Base-by-base conservation (phyloP, 371 early-diverging fungal genomes). In the Parasitella parasitica region DNA sequence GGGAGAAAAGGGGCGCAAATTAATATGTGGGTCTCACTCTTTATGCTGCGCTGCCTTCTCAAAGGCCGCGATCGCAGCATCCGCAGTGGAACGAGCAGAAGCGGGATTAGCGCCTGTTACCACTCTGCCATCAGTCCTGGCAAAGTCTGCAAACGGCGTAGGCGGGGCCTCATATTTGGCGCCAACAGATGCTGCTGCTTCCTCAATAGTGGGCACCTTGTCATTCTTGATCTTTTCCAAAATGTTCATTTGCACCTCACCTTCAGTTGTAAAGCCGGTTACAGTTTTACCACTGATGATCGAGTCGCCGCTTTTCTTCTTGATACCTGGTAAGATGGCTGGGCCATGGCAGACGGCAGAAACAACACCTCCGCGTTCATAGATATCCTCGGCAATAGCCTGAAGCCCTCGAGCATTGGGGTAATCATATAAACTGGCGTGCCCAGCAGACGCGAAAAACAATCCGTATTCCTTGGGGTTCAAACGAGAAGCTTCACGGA, bases 291-390 rank as follows among this genome's bases (percentile, higher is more conserved):
- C 81, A 6, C 52, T 41, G 18, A 77, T 67, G 18, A 83, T 61
- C 1, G 81, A 74, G 46, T 75, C 75, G 4, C 81, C 81, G 11
- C 52, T 51, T 4, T 11, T 16, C 35, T 80, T 83, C 35, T 65
- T 82, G 18, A 83, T 61, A 7, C 63, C 54, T 2, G 81, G 83
- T 22, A 83, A 63, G 13, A 83, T 83, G 12, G 81, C 83, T 4
- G 84, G 84, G 6, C 81, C 84, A 52, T 83, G 84, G 48, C 84
- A 83, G 3, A 83, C 83, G 1, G 84, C 83, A 11, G 81, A 65
- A 6, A 83, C 81, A 8, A 83, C 59, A 35, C 84, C 84, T 30
- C 83, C 83, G 2, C 79, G 81, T 6, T 38, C 60, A 63, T 80
- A 83, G 28, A 82, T 70, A 24, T 73, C 73, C 57, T 79, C 80